Evolutionary conservation across 176 grass and related monocot genomes (phyloP).

Genomic region (Saccharum spontaneum): DNA sequence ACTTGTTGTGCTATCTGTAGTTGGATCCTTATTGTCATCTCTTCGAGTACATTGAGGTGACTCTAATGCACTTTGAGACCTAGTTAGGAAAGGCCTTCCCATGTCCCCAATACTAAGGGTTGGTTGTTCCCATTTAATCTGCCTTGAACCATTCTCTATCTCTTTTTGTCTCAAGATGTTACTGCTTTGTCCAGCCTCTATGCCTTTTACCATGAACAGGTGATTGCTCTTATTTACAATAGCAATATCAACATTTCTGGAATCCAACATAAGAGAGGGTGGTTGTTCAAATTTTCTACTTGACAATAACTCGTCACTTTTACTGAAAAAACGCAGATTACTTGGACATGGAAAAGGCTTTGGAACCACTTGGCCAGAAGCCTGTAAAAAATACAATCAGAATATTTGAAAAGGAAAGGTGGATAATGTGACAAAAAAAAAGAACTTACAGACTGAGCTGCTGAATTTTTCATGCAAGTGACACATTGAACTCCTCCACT

Average conservation of each 20-base stretch:
- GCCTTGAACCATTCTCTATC: constrained; percentile 50
- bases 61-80: constrained; percentile 61
- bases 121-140: constrained; percentile 79
- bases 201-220: constrained; percentile 47
- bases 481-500: constrained; percentile 89
- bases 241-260: constrained; percentile 53
- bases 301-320: constrained; percentile 41
- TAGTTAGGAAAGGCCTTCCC: constrained; percentile 63
- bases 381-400: constrained; percentile 54
- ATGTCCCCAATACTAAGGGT: constrained; percentile 53
- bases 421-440: constrained; percentile 25
- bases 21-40: constrained; percentile 61
- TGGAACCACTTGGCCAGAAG: constrained; percentile 45
- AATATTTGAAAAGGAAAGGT: constrained; percentile 25
- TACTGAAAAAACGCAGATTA: constrained; percentile 54
- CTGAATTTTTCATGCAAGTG: constrained; percentile 75
- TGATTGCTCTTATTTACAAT: constrained; percentile 43
- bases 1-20: constrained; percentile 56
- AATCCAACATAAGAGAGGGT: constrained; percentile 40
- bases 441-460: constrained; percentile 68
- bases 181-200: constrained; percentile 66
- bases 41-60: constrained; percentile 52
- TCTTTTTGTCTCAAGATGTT: constrained; percentile 58
- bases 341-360: constrained; percentile 69
- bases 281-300: constrained; percentile 41